Base-by-base conservation (phyloP, 345 rosid species). In the Rhizophora apiculata region DNA sequence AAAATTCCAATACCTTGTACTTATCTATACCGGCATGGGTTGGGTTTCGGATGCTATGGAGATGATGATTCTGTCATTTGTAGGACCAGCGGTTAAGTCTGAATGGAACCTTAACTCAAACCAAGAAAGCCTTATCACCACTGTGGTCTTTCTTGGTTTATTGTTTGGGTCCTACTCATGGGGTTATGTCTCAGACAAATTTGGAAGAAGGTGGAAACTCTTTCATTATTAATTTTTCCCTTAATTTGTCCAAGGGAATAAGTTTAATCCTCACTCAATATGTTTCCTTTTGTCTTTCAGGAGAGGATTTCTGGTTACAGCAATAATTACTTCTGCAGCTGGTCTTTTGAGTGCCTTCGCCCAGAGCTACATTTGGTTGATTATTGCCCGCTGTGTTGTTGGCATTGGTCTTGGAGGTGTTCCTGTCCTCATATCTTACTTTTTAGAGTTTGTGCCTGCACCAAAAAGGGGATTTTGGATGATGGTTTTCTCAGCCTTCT, bases 331-430 rank as follows among this genome's bases (percentile, higher is more conserved):
- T 57, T 75, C 85, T 53, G 74, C 58, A 52, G 90, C 97, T 68
- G 97, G 97, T 72, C 78, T 89, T 72, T 67, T 91, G 63, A 89
- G 97, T 77, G 77, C 92, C 8, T 83, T 91, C 53, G 58, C 93
- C 56, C 89, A 87, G 4, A 91, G 80, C 76, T 91, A 91, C 68
- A 60, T 46, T 60, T 74, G 78, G n/a, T 77, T 91, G 71, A 55
- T 91, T 68, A 63, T 77, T 73, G 78, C 87, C 21, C 90, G 97
- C 26, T 82, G 87, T 75, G 80, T 89, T 34, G 96, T 91, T 72
- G 97, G 97, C 74, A 82, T 91, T 58, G 97, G 97, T 26, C 66
- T 91, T 71, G 97, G 97, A 74, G 97, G 96, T 31, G 96, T 91
- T 34, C 97, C 86, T 73, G 97, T 91, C 57, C 93, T 91, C 48